Percentiles rank a stretch among this genome's conserved stretches.
Conservation (phyloP, 140 eudicot species). For the Anethum foeniculum region DNA sequence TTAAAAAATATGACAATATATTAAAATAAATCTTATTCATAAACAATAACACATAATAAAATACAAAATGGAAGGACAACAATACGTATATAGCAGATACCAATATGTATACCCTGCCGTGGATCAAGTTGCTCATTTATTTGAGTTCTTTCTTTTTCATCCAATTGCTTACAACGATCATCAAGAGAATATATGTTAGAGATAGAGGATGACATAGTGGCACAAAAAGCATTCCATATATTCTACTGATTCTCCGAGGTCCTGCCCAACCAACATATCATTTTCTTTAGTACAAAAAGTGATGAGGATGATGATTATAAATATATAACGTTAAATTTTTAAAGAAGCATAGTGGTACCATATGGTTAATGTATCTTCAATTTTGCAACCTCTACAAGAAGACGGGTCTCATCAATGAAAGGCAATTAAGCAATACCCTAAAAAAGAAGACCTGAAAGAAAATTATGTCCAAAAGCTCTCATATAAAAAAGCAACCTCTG, state of each 20-base stretch:
- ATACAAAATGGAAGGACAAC: neutral
- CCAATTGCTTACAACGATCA: slow-evolving; percentile 77
- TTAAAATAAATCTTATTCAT: no score
- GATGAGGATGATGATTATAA: neutral
- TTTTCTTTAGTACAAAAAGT: neutral
- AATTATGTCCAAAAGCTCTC: neutral
- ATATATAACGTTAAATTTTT: slow-evolving; percentile 1
- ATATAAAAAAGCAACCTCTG: no score
- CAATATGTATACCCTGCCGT: slow-evolving; percentile 45
- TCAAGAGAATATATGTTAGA: slow-evolving; percentile 76
- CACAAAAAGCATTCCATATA: slow-evolving; percentile 82
- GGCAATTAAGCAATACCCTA: slow-evolving; percentile 66
- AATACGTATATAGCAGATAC: neutral
- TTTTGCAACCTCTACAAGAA: slow-evolving; percentile 58
- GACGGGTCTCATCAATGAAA: slow-evolving; percentile 59
- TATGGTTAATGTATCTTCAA: slow-evolving; percentile 60
- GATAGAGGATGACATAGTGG: slow-evolving; percentile 75
- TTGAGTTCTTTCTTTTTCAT: slow-evolving; percentile 46
- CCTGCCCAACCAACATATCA: slow-evolving; percentile 29
- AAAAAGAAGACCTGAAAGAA: neutral
- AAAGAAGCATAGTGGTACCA: neutral
- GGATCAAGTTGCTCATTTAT: slow-evolving; percentile 68
- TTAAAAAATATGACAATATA: no score
- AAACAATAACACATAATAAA: no score
- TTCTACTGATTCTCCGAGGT: slow-evolving; percentile 64